phyloP scores from a whole-genome alignment of 768 basidiomycete species.

The Mycena maculata region DNA sequence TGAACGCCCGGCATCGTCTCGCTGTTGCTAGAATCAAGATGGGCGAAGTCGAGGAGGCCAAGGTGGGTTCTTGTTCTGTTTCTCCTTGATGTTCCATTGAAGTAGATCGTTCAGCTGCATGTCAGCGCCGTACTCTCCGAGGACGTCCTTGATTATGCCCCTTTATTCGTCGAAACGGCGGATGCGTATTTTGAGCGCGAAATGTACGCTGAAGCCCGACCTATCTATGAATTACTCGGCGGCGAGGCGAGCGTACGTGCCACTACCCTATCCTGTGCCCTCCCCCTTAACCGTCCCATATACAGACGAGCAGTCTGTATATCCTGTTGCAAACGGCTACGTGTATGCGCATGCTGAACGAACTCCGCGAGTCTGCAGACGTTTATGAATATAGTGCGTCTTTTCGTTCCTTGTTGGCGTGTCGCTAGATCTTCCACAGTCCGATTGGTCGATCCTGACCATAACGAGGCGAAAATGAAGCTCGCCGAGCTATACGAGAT shows the following conservation, averaged over 20 bases:
- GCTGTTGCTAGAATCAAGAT: constrained; percentile 86
- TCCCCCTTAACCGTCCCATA: background rate
- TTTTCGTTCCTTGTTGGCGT: background rate
- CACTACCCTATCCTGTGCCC: background rate
- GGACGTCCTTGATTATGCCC: constrained; percentile 81
- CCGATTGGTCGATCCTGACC: constrained; percentile 74
- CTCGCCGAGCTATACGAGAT: constrained; percentile 93
- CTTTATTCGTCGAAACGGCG: constrained; percentile 85
- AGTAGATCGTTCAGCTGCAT: constrained; percentile 6
- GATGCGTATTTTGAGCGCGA: constrained; percentile 85
- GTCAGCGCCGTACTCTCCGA: constrained; percentile 71
- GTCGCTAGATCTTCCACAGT: constrained; percentile 56
- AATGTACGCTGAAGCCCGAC: constrained; percentile 83
- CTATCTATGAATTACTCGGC: constrained; percentile 84
- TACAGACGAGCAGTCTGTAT: constrained; percentile 79
- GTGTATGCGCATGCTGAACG: constrained; percentile 83
- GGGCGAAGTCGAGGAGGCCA: constrained; percentile 84
- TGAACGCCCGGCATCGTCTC: constrained; percentile 86
- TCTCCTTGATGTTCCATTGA: background rate
- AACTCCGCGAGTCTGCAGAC: constrained; percentile 80
- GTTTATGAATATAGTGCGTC: constrained; percentile 84
- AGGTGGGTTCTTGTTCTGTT: constrained; percentile 57
- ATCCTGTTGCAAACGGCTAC: constrained; percentile 83
- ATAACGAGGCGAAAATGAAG: constrained; percentile 89
- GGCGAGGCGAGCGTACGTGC: constrained; percentile 74